Base-by-base conservation (phyloP, 2,329 filamentous ascomycete genomes). In the Celoporthe dispersa region DNA sequence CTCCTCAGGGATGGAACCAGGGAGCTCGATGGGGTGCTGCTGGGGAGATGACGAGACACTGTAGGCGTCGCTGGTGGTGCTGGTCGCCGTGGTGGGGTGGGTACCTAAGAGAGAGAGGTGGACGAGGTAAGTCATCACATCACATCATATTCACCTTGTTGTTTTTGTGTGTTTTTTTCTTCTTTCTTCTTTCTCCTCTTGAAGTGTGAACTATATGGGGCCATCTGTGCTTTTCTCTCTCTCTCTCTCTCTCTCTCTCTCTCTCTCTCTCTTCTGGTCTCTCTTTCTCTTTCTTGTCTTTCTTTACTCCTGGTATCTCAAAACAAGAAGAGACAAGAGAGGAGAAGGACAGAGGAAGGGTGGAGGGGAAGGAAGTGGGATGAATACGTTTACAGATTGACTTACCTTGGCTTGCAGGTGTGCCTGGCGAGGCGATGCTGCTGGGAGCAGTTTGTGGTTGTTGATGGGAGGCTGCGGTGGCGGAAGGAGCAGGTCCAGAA, bases 1-100 rank as follows among this genome's bases (percentile, higher is more conserved):
- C 76, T 85, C 84, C 79, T 89, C 87, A 66, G 84, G 82, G 71
- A 89, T 88, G 68, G 86, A 83, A 72, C 80, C 83, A 73, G 82
- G 80, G 12, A 87, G 79, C 66, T 88, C 86, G 73, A 84, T 82
- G 66, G 84, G 81, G 73, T 81, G 83, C 60, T 85, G 83, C 68
- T 81, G 83, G 19, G 84, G 82, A 31, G 84, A 84, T 11, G 81
- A 83, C 55, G 81, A 67, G n/a, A 77, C 70, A 53, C 77, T 78
- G 39, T 76, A 73, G 31, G 74, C 73, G 66, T 73, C 71, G 62
- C 65, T 72, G 66, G 61, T 64, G 67, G 35, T 61, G 70, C 25
- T 48, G 6, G 22, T 48, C 19, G 7, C 6, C 16, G 22, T 48
- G 44, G 44, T n/a, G 44, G 44, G 44, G 22, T 2, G 8, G 22